Evolutionary conservation across 768 basidiomycete genomes (phyloP), one percentile per base, ranked within the genome.

Genomic region (Aureoboletus auriporus): DNA sequence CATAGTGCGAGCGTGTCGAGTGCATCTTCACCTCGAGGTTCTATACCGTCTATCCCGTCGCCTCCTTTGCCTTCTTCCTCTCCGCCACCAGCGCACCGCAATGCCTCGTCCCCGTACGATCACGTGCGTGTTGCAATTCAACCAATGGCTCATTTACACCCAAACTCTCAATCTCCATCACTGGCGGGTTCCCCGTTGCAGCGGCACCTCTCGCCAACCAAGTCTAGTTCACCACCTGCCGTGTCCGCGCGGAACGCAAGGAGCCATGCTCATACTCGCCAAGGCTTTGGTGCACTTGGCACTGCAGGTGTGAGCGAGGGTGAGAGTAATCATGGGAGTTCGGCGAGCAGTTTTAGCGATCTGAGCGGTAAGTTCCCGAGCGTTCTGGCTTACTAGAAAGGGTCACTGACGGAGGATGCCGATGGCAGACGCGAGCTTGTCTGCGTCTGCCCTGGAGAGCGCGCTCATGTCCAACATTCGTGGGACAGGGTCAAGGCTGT

Each of bases 321-420:
- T 46, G 75, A 75, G 38, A 86, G 85, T 55, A 80, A 72, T 53
- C 77, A 84, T 42, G 80, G 82, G 3, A 90, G 88, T 20, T 80
- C 83, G 37, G 79, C 88, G 0, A 90, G 89, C 7, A 82, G 90
- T 64, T 90, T 92, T 58, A 92, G 89, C 59, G 90, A 93, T 60
- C 60, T 92, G 38, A 93, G 90, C 58, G 89, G 90, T 89, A 58
- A 59, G 79, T 68, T 17, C 13, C 37, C n/a, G 17, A 44, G 13
- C 26, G 0, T 34, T 38, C 14, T 14, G 5, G 29, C 5, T 29
- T n/a, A 10, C 37, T 35, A 41, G 20, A 12, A 37, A 20, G 11
- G 47, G 1, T 57, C 5, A 33, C 47, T 52, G 27, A 45, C 10
- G 17, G 33, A 14, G 44, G 11, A 13, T 29, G 9, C 16, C 27